A percentile compares a stretch with the other conserved stretches of the same genome.
Conservation (phyloP, 2,329 filamentous ascomycete genomes). For the Xylariaceae sp. region DNA sequence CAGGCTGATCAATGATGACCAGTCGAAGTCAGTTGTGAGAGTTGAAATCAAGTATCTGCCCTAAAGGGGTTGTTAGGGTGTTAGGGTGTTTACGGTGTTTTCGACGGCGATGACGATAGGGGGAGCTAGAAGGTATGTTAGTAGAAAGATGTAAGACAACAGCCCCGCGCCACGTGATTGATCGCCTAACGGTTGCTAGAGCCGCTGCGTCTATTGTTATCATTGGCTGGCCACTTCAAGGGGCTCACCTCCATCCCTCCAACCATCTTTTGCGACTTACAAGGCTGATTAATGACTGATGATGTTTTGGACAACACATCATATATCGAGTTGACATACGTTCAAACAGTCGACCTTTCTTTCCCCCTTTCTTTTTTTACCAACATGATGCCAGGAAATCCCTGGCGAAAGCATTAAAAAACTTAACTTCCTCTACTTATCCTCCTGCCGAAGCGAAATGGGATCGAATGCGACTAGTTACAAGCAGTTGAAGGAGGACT, state of each 20-base stretch:
- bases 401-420: constrained; percentile 1
- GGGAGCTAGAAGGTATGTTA: not conserved
- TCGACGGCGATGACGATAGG: not conserved
- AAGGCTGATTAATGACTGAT: constrained; percentile 3
- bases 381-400: constrained; percentile 10
- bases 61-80: too few relatives aligned
- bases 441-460: constrained; percentile 23
- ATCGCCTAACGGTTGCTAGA: not conserved
- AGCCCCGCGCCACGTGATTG: not conserved
- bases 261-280: not conserved
- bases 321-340: constrained; percentile 25
- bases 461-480: constrained; percentile 60
- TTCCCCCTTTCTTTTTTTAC: constrained; percentile 1
- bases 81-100: not conserved
- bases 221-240: not conserved
- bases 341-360: constrained; percentile 1
- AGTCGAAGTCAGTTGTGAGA: constrained; percentile 11
- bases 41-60: too few relatives aligned
- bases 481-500: constrained; percentile 91
- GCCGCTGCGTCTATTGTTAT: too few relatives aligned
- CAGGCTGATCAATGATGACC: constrained; percentile 16
- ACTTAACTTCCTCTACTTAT: not conserved
- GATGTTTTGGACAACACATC: constrained; percentile 15
- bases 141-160: too few relatives aligned
- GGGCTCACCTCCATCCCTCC: not conserved